Percentiles rank a stretch among this genome's conserved stretches.
Evolutionary conservation across 129 eudicot genomes (phyloP).

Genomic region (Mikania micrantha): DNA sequence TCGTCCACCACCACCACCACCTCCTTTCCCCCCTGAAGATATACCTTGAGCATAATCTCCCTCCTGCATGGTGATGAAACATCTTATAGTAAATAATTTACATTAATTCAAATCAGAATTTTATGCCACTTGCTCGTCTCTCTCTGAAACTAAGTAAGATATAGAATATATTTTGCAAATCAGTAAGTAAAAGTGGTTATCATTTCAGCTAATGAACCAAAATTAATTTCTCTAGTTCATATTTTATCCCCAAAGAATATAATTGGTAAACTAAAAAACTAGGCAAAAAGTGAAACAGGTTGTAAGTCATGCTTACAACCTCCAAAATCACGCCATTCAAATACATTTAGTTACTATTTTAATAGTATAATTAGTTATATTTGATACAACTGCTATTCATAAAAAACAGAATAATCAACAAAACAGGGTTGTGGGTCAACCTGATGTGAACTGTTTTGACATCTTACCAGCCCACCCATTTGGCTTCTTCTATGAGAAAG

Average conservation of each 20-base stretch:
- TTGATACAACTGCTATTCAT: not conserved
- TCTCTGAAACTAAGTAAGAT: not conserved
- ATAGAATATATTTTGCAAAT: not conserved
- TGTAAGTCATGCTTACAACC: not conserved
- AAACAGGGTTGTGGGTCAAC: not conserved
- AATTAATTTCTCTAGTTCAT: not conserved
- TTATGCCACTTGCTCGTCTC: not conserved
- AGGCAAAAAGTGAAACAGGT: not conserved
- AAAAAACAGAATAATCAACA: not conserved
- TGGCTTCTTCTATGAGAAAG: slow-evolving; percentile 10
- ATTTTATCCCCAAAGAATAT: not conserved
- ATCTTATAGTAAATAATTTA: not conserved
- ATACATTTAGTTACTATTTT: not conserved
- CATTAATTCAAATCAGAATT: not conserved
- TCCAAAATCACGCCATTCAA: not conserved
- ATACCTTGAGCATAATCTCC: slow-evolving; percentile 33
- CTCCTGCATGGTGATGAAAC: slow-evolving; percentile 31
- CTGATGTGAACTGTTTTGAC: not conserved
- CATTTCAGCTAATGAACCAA: not conserved
- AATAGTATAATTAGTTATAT: not conserved
- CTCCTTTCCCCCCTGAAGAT: slow-evolving; percentile 20
- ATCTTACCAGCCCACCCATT: not conserved
- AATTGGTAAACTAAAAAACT: not conserved
- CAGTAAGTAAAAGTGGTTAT: not conserved
- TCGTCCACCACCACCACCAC: slow-evolving; percentile 9